Percentiles rank a stretch among this genome's conserved stretches.
Conservation (phyloP, 371 early-diverging fungal genomes). For the Circinella minor region DNA sequence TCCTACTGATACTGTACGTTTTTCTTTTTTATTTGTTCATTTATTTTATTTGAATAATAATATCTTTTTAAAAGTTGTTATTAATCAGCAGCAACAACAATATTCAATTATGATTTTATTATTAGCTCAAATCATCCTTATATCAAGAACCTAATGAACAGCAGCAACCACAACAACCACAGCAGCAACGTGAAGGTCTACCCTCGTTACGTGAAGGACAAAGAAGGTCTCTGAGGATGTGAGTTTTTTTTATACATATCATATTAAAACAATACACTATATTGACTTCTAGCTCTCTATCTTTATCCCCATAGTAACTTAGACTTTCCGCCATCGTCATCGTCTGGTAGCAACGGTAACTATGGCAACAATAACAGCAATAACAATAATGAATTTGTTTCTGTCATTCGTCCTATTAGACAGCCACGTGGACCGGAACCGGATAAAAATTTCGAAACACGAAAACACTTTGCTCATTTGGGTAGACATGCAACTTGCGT, state of each 20-base stretch:
- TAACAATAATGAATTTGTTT: not conserved
- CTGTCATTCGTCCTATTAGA: conserved; percentile 59
- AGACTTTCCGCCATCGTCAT: too few relatives aligned
- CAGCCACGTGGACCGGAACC: conserved; percentile 68
- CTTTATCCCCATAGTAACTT: too few relatives aligned
- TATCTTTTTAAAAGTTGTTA: too few relatives aligned
- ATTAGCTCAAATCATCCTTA: not conserved
- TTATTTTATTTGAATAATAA: too few relatives aligned
- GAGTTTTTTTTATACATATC: not conserved
- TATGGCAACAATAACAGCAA: conserved; percentile 15
- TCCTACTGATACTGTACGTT: conserved; percentile 3
- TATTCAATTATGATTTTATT: not conserved
- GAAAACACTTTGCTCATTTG: conserved; percentile 2
- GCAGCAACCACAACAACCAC: not conserved
- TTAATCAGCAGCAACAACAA: too few relatives aligned
- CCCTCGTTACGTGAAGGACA: not conserved
- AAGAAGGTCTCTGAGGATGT: not conserved
- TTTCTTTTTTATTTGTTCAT: not conserved
- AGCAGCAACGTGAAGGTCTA: too few relatives aligned
- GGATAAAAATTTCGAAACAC: conserved; percentile 47
- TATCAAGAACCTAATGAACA: not conserved
- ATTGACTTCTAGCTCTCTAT: too few relatives aligned
- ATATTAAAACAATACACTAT: too few relatives aligned
- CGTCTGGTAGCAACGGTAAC: too few relatives aligned
- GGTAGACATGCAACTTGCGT: not conserved